phyloP scores from a whole-genome alignment of 495 filamentous ascomycete genomes.

The Amniculicola lignicola region DNA sequence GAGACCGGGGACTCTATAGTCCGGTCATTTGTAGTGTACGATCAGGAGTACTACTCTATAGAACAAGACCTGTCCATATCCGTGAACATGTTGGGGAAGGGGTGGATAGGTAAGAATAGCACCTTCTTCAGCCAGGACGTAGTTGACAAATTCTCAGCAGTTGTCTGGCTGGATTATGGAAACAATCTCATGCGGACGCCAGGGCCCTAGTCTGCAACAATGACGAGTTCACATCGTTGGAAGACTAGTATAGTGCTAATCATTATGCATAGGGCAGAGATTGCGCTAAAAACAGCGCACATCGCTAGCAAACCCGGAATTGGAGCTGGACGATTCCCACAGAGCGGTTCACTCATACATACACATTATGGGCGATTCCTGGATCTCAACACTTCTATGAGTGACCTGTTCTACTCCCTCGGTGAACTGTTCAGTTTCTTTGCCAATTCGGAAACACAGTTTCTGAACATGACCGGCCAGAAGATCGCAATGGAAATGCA shows the following conservation, averaged over 20 bases:
- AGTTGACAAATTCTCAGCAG: background rate
- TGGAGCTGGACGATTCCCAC: background rate
- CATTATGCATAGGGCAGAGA: background rate
- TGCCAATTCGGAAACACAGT: background rate
- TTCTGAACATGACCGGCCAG: constrained; percentile 3
- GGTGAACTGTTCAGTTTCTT: background rate
- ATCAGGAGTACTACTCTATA: background rate
- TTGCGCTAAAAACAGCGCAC: background rate
- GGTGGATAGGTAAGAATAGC: constrained; percentile 2
- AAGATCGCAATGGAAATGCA: too few species aligned
- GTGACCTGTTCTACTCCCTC: constrained; percentile 5
- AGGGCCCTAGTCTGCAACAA: background rate
- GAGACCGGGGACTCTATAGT: constrained; percentile 1
- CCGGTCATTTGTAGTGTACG: background rate
- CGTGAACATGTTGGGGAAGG: background rate
- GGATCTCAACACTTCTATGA: background rate
- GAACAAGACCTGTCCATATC: constrained; percentile 7
- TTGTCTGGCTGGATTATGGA: background rate
- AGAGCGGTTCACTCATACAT: background rate
- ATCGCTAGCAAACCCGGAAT: background rate
- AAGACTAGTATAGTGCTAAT: background rate
- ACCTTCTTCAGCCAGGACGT: background rate
- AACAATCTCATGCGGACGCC: background rate
- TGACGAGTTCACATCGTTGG: background rate
- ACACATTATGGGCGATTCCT: background rate